A percentile compares a stretch with the other conserved stretches of the same genome.
Evolutionary conservation across 2,329 filamentous ascomycete species (phyloP).

Genomic region (Sporothrix dimorphospora): DNA sequence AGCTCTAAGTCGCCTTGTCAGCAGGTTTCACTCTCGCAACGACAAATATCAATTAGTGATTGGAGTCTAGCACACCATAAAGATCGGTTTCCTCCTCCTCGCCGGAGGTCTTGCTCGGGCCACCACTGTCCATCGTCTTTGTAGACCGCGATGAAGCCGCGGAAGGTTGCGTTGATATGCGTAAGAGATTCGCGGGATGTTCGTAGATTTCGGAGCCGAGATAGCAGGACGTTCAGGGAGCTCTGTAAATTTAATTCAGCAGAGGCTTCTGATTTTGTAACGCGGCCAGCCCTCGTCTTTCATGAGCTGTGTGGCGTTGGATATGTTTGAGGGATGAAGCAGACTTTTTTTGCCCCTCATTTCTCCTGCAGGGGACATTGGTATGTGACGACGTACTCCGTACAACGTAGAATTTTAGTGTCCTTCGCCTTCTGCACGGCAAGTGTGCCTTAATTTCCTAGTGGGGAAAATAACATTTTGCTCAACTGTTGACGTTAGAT

Average conservation of each 20-base stretch:
- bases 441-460: not conserved
- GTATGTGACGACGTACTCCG: not conserved
- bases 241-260: no score
- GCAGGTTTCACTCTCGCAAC: not conserved
- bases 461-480: not conserved
- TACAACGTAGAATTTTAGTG: not conserved
- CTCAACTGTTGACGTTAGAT: not conserved
- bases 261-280: not conserved
- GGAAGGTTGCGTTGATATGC: not conserved
- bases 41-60: no score
- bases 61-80: constrained; percentile 49
- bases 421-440: not conserved
- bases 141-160: not conserved
- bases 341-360: constrained; percentile 30
- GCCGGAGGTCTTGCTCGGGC: constrained; percentile 33
- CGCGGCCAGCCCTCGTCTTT: not conserved
- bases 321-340: constrained; percentile 5
- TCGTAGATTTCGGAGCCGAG: not conserved
- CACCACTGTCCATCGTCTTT: constrained; percentile 35
- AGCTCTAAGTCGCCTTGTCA: constrained; percentile 61
- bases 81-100: constrained; percentile 58
- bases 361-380: not conserved
- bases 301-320: not conserved
- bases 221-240: not conserved
- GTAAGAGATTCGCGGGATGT: not conserved